Evolutionary conservation across 108 stramenopile genomes (phyloP).

Genomic region (Pseudonitzschia delicatissima): DNA sequence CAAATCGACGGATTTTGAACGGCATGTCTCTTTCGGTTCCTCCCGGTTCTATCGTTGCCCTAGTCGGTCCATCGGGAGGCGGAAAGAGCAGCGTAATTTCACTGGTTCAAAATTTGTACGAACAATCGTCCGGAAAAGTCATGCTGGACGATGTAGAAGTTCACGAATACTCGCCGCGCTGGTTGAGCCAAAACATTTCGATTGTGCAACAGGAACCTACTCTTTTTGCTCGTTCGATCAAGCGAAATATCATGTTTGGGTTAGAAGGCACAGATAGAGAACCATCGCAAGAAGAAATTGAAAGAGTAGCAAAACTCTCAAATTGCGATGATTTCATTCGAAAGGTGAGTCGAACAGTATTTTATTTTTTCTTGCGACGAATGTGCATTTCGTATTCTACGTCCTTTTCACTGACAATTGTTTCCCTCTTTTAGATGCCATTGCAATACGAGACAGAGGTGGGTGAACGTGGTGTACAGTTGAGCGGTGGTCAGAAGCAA

Average conservation of each 20-base stretch:
- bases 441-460: constrained; percentile 69
- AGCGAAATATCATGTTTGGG: constrained; percentile 85
- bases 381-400: neutral
- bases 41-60: constrained; percentile 63
- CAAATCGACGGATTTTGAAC: constrained; percentile 49
- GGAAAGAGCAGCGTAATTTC: constrained; percentile 64
- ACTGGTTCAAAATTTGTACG: constrained; percentile 80
- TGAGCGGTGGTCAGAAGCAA: constrained; percentile 75
- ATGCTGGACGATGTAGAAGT: constrained; percentile 50
- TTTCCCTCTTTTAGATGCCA: constrained; percentile 30
- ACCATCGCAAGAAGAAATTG: constrained; percentile 60
- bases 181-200: constrained; percentile 45
- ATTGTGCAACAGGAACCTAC: constrained; percentile 89
- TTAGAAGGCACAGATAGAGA: constrained; percentile 55
- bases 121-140: constrained; percentile 51
- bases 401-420: too few relatives aligned
- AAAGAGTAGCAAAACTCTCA: constrained; percentile 73
- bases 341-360: constrained; percentile 14
- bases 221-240: constrained; percentile 81
- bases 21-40: constrained; percentile 43
- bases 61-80: constrained; percentile 82
- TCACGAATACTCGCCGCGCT: constrained; percentile 41
- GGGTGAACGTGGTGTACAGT: constrained; percentile 70
- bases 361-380: constrained; percentile 5
- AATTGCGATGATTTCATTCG: constrained; percentile 79